A percentile compares a stretch with the other conserved stretches of the same genome.
Conservation (phyloP, 176 grass and related monocot genomes). For the Aegilops longissima region DNA sequence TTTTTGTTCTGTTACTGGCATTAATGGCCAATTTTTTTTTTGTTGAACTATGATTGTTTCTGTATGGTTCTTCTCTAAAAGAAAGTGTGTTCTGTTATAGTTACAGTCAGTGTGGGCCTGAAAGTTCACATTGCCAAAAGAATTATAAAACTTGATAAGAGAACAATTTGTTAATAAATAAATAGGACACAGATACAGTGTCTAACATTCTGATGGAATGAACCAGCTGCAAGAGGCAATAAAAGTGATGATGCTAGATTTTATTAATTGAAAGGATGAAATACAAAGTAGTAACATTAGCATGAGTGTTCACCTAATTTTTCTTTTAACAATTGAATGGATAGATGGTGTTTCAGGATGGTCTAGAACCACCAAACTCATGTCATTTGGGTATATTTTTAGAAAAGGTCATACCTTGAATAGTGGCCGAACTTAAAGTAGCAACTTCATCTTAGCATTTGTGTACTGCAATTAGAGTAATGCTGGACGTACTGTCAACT, state of each 20-base stretch:
- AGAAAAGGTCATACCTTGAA: background rate
- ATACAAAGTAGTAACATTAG: background rate
- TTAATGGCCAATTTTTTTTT: background rate
- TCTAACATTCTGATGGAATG: background rate
- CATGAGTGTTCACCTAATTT: background rate
- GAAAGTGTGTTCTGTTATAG: background rate
- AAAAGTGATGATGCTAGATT: background rate
- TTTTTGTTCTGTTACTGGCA: constrained; percentile 29
- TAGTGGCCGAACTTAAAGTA: constrained; percentile 3
- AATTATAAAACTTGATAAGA: background rate
- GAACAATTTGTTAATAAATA: background rate
- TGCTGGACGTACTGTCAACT: background rate
- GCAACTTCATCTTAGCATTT: constrained; percentile 1
- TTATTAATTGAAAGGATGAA: background rate
- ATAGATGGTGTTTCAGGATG: background rate
- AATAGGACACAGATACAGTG: background rate
- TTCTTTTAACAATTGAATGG: background rate
- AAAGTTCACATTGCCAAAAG: background rate
- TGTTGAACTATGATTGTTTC: background rate
- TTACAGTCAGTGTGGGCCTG: background rate
- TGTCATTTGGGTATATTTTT: background rate
- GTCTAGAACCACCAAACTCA: background rate
- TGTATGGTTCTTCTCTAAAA: background rate
- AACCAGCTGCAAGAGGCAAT: background rate
- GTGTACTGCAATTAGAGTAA: background rate